Evolutionary conservation across 345 rosid genomes (phyloP).

Genomic region (Syzygium oleosum): DNA sequence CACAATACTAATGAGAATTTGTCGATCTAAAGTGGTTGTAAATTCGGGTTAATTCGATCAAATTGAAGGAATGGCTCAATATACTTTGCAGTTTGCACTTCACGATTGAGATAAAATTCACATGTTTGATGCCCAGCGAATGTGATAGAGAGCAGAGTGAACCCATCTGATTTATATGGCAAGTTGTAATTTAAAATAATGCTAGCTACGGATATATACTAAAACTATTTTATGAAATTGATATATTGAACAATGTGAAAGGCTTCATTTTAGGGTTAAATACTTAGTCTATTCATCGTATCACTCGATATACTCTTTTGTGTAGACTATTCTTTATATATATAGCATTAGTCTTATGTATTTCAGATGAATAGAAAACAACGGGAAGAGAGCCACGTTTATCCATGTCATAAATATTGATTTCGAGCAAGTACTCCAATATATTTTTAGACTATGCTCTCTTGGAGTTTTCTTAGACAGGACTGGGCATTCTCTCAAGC

Average conservation of each 20-base stretch:
- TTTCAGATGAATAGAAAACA: not conserved
- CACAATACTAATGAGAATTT: not conserved
- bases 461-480: not conserved
- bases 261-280: not conserved
- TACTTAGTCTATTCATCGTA: not conserved
- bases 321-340: not conserved
- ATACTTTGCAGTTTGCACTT: not conserved
- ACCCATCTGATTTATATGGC: not conserved
- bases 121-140: not conserved
- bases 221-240: not conserved
- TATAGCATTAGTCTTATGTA: not conserved
- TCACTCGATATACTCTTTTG: not conserved
- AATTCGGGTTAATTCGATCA: not conserved
- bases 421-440: not conserved
- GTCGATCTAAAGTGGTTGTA: not conserved
- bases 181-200: not conserved
- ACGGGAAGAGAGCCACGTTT: not conserved
- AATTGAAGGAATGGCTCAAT: not conserved
- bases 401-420: not conserved
- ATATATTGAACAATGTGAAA: not conserved
- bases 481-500: not conserved
- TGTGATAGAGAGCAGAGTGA: not conserved
- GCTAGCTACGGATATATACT: not conserved
- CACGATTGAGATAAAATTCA: not conserved
- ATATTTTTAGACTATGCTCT: not conserved